phyloP scores from a whole-genome alignment of 2,329 filamentous ascomycete species.

The Lasiodiplodia theobromae region DNA sequence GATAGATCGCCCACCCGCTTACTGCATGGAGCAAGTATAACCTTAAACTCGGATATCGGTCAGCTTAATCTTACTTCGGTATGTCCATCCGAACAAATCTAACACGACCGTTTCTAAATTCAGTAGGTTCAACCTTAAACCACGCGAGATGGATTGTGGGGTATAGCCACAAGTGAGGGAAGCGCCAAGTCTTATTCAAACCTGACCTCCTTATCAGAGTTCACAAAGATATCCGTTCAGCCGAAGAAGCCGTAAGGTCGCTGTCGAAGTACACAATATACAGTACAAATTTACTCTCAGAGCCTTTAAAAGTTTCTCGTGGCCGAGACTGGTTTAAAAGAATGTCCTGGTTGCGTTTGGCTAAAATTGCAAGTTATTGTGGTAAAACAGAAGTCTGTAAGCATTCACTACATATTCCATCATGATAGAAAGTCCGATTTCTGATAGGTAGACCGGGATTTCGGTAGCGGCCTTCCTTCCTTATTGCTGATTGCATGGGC shows the following conservation, averaged over 20 bases:
- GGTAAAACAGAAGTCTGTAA: neutral
- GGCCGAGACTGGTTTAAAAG: neutral
- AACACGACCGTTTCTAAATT: neutral
- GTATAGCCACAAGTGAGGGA: neutral
- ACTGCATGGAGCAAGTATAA: neutral
- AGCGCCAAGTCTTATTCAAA: neutral
- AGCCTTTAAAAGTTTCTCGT: neutral
- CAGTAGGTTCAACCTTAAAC: neutral
- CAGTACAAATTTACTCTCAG: neutral
- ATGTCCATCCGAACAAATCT: neutral
- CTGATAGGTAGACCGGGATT: neutral
- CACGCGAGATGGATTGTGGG: neutral
- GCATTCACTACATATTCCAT: neutral
- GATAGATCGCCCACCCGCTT: neutral
- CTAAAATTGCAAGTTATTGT: neutral
- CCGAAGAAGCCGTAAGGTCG: neutral
- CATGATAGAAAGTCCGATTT: neutral
- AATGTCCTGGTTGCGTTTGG: neutral
- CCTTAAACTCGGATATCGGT: neutral
- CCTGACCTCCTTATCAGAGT: neutral
- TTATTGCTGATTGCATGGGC: neutral
- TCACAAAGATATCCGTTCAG: neutral
- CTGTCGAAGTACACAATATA: neutral
- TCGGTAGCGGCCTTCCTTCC: neutral
- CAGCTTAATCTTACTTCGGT: neutral